Base-by-base conservation (phyloP, 2,329 filamentous ascomycete genomes). In the Phaeoacremonium minimum region DNA sequence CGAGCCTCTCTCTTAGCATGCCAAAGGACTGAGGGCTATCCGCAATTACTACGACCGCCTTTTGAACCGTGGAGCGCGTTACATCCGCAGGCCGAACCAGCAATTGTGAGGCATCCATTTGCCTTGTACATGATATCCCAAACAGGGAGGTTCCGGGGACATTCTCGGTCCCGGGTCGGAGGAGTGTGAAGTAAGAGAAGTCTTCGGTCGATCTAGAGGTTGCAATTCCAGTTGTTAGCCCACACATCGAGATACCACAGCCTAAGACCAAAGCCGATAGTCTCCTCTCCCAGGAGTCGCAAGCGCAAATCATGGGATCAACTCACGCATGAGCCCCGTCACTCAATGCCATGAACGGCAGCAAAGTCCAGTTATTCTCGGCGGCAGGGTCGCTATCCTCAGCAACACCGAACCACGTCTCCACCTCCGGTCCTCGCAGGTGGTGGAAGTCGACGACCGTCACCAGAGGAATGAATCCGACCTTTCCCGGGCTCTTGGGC, bases 171-270 rank as follows among this genome's bases (percentile, higher is more conserved):
- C 71, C 73, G 32, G 82, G 79, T 18, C 80, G 78, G 40, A 88
- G 74, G 35, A 98, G 80, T 7, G 91, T 97, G 60, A 98, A 98
- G 67, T 98, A 98, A 35, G 90, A 96, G 69, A 97, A 98, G 65
- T 97, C 93, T 65, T 98, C 93, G 40, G 84, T 85, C 15, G 87
- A 83, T 38, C 87, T 93, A 52, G n/a, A n/a, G n/a, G n/a, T n/a
- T n/a, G n/a, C n/a, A n/a, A n/a, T n/a, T n/a, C n/a, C n/a, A n/a
- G n/a, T n/a, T n/a, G n/a, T n/a, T n/a, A n/a, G n/a, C n/a, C n/a
- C n/a, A n/a, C n/a, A n/a, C n/a, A n/a, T n/a, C n/a, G n/a, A n/a
- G n/a, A n/a, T n/a, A n/a, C n/a, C n/a, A n/a, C n/a, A n/a, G n/a
- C n/a, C n/a, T n/a, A n/a, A n/a, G n/a, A n/a, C n/a, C n/a, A n/a